Percentiles rank a stretch among this genome's conserved stretches.
Evolutionary conservation across 2,329 filamentous ascomycete genomes (phyloP).

Genomic region (Fonsecaea pugnacius): DNA sequence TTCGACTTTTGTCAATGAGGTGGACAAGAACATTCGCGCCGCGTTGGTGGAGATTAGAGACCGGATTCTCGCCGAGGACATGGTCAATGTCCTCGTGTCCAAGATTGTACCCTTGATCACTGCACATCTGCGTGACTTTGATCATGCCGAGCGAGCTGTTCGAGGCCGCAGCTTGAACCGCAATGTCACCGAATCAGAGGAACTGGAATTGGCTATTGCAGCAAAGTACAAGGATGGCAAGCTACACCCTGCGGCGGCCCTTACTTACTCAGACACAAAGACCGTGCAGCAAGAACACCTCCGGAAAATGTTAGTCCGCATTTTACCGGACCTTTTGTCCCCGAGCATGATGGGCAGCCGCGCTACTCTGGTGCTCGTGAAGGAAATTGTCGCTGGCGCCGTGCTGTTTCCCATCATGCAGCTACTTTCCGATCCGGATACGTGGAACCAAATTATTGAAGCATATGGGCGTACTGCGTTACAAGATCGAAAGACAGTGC

Average conservation of each 20-base stretch:
- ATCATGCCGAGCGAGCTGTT: slow-evolving; percentile 83
- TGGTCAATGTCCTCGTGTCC: slow-evolving; percentile 81
- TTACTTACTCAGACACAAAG: slow-evolving; percentile 83
- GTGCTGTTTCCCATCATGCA: slow-evolving; percentile 81
- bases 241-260: slow-evolving; percentile 80
- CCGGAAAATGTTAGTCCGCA: slow-evolving; percentile 70
- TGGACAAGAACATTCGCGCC: slow-evolving; percentile 77
- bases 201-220: slow-evolving; percentile 94
- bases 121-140: slow-evolving; percentile 84
- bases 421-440: slow-evolving; percentile 86
- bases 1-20: slow-evolving; percentile 79
- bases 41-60: slow-evolving; percentile 74
- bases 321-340: slow-evolving; percentile 77
- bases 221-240: slow-evolving; percentile 87
- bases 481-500: slow-evolving; percentile 93
- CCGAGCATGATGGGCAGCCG: slow-evolving; percentile 75
- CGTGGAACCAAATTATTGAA: slow-evolving; percentile 96
- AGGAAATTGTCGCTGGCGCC: slow-evolving; percentile 92
- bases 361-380: slow-evolving; percentile 77
- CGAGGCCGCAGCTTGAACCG: slow-evolving; percentile 85
- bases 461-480: slow-evolving; percentile 82
- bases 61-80: slow-evolving; percentile 73
- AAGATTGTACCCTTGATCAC: slow-evolving; percentile 87
- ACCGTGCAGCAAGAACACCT: slow-evolving; percentile 86
- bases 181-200: slow-evolving; percentile 92